Base-by-base conservation (phyloP, 2,329 filamentous ascomycete species). In the Aspergillus glaucus region DNA sequence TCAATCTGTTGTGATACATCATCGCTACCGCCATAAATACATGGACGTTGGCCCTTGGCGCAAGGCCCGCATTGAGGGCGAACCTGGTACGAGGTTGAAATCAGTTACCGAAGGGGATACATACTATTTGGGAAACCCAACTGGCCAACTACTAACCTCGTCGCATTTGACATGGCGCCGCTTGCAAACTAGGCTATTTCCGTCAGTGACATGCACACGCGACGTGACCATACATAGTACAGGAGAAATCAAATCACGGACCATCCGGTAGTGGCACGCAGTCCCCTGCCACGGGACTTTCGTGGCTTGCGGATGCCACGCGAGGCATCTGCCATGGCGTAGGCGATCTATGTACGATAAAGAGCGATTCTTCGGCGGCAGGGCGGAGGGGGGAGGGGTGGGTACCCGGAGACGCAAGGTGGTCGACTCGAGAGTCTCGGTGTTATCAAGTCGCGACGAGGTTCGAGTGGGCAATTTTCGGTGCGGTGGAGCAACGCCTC, bases 151-250 rank as follows among this genome's bases (percentile, higher is more conserved):
- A 45, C 54, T 30, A 49, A 57, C 59, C 45, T 64, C 62, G 36
- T 64, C 62, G 26, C 62, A 65, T 44, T 65, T 65, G 28, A 65
- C 60, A 45, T 64, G 62, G 14, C 62, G 55, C 17, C 53, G 54
- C 42, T 63, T 63, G 54, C 62, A 63, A 26, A 59, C 50, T 15
- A 62, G 47, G 46, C 61, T 63, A 32, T 37, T 42, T 10, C n/a
- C n/a, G 17, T 37, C 34, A 19, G 17, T 37, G 21, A 40, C 19
- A 42, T n/a, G 10, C 22, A 7, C 17, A 41, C 9, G 40, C 40
- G 10, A 14, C 40, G 22, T 1, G n/a, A n/a, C 40, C 8, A 22
- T 42, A 42, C 3, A 10, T 12, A n/a, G 9, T 6, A 12, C 9
- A 22, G 19, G 14, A 22, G n/a, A 17, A 2, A n/a, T 32, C 36